These are phyloP conservation scores for Lichtheimia corymbifera DNA, from an alignment of 371 early-diverging fungal species.

Conservation along the genomic window DNA sequence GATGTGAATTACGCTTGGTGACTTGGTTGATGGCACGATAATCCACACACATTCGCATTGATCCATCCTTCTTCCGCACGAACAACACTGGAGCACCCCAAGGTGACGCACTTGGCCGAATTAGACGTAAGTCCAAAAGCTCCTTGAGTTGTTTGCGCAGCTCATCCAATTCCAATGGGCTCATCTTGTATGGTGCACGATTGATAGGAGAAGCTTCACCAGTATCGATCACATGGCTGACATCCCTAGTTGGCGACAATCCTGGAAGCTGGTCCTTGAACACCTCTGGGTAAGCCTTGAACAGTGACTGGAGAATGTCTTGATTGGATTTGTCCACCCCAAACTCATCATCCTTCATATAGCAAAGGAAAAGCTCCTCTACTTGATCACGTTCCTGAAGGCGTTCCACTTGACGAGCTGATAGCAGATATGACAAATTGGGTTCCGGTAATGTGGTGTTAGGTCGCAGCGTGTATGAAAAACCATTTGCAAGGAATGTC, in stretches of 20 bases:
- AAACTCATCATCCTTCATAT: too few relatives aligned
- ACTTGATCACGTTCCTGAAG: neutral
- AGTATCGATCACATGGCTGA: conserved; percentile 7
- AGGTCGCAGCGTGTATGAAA: neutral
- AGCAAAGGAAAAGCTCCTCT: conserved; percentile 1
- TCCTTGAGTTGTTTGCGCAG: conserved; percentile 34
- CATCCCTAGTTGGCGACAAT: neutral
- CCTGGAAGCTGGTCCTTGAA: conserved; percentile 6
- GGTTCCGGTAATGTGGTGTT: neutral
- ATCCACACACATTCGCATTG: conserved; percentile 43
- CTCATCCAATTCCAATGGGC: conserved; percentile 32
- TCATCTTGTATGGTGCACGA: conserved; percentile 26
- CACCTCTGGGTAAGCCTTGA: neutral
- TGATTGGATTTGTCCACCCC: conserved; percentile 1
- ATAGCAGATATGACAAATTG: conserved; percentile 3
- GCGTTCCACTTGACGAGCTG: neutral
- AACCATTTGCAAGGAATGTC: neutral
- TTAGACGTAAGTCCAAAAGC: conserved; percentile 17
- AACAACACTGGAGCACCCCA: too few relatives aligned
- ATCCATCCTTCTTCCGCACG: too few relatives aligned
- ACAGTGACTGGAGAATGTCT: neutral
- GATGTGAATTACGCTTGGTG: conserved; percentile 44
- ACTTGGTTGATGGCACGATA: conserved; percentile 49
- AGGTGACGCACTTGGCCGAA: conserved; percentile 29
- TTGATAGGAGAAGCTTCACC: conserved; percentile 9